phyloP scores from a whole-genome alignment of 495 filamentous ascomycete species.

The Polyplosphaeria fusca region DNA sequence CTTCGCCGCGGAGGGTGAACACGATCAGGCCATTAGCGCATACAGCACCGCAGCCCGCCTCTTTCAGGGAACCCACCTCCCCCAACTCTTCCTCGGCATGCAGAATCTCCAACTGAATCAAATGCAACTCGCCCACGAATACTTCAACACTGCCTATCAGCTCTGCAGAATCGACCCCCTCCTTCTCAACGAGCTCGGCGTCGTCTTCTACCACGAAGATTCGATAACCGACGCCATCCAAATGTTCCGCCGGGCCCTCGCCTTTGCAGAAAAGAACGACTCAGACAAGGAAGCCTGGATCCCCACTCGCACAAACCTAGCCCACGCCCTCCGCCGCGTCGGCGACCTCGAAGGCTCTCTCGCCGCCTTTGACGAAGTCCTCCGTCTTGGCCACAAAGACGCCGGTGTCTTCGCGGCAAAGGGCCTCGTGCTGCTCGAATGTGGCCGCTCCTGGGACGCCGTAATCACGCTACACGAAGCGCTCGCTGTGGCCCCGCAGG shows the following conservation, averaged over 20 bases:
- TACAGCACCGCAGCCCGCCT: conserved; percentile 94
- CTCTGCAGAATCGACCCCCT: conserved; percentile 78
- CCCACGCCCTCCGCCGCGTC: conserved; percentile 75
- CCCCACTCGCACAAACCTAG: conserved; percentile 82
- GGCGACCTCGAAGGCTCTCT: conserved; percentile 49
- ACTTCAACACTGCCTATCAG: conserved; percentile 79
- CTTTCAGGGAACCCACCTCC: conserved; percentile 95
- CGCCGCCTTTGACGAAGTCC: conserved; percentile 58
- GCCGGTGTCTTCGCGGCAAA: conserved; percentile 60
- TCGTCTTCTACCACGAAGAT: conserved; percentile 90
- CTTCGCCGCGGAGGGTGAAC: conserved; percentile 99
- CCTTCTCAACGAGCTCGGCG: conserved; percentile 90
- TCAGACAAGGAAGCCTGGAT: conserved; percentile 82
- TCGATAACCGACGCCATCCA: conserved; percentile 66
- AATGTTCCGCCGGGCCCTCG: conserved; percentile 71
- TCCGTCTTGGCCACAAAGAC: conserved; percentile 74
- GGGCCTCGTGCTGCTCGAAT: conserved; percentile 45
- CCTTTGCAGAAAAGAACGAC: conserved; percentile 73
- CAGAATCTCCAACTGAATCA: conserved; percentile 95
- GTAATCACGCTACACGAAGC: conserved; percentile 45
- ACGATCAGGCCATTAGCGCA: conserved; percentile 96
- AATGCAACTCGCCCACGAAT: conserved; percentile 92
- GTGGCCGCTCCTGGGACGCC: conserved; percentile 42
- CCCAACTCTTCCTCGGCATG: conserved; percentile 96
- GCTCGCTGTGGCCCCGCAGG: conserved; percentile 44